phyloP scores from a whole-genome alignment of 2,329 filamentous ascomycete species.

The Cladorrhinum sp. region DNA sequence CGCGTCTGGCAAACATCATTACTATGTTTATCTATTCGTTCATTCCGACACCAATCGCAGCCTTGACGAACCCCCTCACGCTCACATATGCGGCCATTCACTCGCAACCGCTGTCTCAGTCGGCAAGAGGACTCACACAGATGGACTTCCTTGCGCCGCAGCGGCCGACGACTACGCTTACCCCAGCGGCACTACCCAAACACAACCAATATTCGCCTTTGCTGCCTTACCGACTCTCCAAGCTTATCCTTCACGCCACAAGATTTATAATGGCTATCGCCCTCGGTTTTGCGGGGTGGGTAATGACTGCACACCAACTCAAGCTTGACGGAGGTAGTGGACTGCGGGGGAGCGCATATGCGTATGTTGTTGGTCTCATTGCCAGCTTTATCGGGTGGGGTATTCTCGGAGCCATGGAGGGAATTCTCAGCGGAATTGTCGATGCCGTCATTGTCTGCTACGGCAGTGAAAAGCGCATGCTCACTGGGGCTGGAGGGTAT shows the following conservation, averaged over 20 bases:
- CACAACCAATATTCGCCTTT: constrained; percentile 42
- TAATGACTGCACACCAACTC: constrained; percentile 81
- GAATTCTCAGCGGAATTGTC: constrained; percentile 79
- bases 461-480: constrained; percentile 77
- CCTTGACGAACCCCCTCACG: constrained; percentile 85
- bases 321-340: constrained; percentile 53
- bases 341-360: constrained; percentile 79
- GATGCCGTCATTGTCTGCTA: constrained; percentile 92
- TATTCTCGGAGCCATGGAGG: constrained; percentile 85
- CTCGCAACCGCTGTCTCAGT: constrained; percentile 73
- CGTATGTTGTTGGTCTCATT: constrained; percentile 88
- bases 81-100: constrained; percentile 94
- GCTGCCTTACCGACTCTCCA: constrained; percentile 86
- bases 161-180: constrained; percentile 70
- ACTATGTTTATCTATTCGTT: constrained; percentile 65
- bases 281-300: constrained; percentile 94
- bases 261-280: constrained; percentile 87
- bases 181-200: constrained; percentile 48
- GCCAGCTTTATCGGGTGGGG: constrained; percentile 95
- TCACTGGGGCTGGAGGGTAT: constrained; percentile 68
- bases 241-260: constrained; percentile 85
- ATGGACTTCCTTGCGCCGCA: constrained; percentile 75
- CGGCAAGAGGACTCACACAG: constrained; percentile 75
- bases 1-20: constrained; percentile 61
- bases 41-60: constrained; percentile 79